These are phyloP conservation scores for Zoysia pacifica DNA, from an alignment of 176 grass and related monocot species.

Conservation along the genomic window DNA sequence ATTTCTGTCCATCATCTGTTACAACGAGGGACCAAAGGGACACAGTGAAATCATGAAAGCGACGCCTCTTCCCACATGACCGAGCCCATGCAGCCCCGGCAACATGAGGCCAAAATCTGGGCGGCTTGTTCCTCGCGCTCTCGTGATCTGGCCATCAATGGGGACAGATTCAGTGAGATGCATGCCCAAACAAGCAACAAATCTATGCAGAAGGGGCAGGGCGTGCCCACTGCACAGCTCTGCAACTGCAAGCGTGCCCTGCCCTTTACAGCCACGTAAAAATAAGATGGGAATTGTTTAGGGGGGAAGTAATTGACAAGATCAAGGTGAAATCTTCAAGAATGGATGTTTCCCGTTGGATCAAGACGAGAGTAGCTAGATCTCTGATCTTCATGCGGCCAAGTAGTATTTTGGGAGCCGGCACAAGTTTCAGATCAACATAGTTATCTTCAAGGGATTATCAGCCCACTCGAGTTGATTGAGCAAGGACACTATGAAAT, in stretches of 20 bases:
- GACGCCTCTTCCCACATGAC: constrained; percentile 35
- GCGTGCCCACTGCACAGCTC: constrained; percentile 43
- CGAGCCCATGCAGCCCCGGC: constrained; percentile 50
- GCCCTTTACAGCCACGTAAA: constrained; percentile 27
- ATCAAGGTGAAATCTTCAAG: constrained; percentile 32
- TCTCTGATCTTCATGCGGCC: constrained; percentile 20
- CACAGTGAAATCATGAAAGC: constrained; percentile 42
- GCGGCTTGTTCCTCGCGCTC: constrained; percentile 55
- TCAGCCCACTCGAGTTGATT: background rate
- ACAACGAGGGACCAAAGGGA: constrained; percentile 1
- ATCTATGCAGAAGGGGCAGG: constrained; percentile 27
- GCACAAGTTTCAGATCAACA: background rate
- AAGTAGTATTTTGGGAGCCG: background rate
- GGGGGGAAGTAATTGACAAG: background rate
- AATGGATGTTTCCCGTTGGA: constrained; percentile 36
- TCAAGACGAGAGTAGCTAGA: constrained; percentile 24
- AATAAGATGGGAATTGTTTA: constrained; percentile 17
- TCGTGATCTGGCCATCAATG: constrained; percentile 59
- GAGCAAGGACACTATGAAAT: background rate
- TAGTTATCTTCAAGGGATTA: background rate
- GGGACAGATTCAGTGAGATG: constrained; percentile 40
- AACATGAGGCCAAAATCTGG: constrained; percentile 54
- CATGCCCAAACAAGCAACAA: constrained; percentile 56
- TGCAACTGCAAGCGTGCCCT: constrained; percentile 16
- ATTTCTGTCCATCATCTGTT: constrained; percentile 39